Evolutionary conservation across 306 rosid genomes (phyloP).

Genomic region (Vigna radiata): DNA sequence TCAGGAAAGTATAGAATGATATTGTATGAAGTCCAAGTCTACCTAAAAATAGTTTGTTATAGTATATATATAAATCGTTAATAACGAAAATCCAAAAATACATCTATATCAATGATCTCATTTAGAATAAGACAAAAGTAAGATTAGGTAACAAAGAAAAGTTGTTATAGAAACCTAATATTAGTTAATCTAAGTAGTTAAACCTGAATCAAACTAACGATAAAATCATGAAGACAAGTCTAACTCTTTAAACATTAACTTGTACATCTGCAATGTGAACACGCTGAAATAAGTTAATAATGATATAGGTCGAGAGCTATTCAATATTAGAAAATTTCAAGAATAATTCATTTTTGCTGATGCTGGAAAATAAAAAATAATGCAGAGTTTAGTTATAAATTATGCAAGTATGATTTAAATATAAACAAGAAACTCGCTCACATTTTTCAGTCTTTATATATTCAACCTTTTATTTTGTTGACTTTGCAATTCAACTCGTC

Average conservation of each 20-base stretch:
- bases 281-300: not conserved
- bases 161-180: not conserved
- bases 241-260: not conserved
- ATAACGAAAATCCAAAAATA: no score
- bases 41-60: not conserved
- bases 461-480: no score
- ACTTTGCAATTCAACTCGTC: no score
- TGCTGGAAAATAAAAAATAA: not conserved
- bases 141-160: no score
- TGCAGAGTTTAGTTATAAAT: not conserved
- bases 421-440: no score
- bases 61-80: no score
- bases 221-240: not conserved
- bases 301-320: not conserved
- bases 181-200: not conserved
- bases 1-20: no score
- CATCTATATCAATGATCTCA: no score
- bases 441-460: no score
- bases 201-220: not conserved
- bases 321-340: not conserved
- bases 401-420: not conserved
- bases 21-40: not conserved
- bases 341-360: not conserved
- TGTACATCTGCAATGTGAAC: not conserved
- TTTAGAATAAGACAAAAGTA: no score